phyloP scores from a whole-genome alignment of 305 asterid species.

The Fraxinus sp. region DNA sequence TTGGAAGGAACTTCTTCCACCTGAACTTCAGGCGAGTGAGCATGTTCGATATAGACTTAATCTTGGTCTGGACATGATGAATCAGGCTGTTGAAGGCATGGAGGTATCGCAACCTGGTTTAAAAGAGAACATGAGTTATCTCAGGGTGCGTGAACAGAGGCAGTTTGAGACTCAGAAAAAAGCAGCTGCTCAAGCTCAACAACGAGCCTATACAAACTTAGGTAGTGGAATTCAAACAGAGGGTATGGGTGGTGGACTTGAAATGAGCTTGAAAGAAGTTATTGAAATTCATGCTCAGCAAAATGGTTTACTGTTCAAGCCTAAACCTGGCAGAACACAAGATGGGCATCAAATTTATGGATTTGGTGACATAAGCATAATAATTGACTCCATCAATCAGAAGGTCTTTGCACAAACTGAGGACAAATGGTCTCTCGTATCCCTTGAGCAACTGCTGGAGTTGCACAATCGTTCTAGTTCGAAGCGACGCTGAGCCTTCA shows the following conservation, averaged over 20 bases:
- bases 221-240: slow-evolving; percentile 51
- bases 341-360: slow-evolving; percentile 92
- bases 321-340: slow-evolving; percentile 84
- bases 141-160: slow-evolving; percentile 71
- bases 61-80: slow-evolving; percentile 78
- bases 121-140: slow-evolving; percentile 71
- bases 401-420: slow-evolving; percentile 75
- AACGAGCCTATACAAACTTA: slow-evolving; percentile 37
- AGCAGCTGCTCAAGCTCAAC: slow-evolving; percentile 75
- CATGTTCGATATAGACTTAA: slow-evolving; percentile 58
- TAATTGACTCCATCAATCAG: slow-evolving; percentile 71
- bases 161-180: slow-evolving; percentile 81
- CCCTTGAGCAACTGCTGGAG: slow-evolving; percentile 80
- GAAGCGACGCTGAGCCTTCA: slow-evolving; percentile 51
- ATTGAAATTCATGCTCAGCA: slow-evolving; percentile 76
- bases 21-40: slow-evolving; percentile 74
- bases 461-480: slow-evolving; percentile 53
- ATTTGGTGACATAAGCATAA: slow-evolving; percentile 74
- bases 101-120: slow-evolving; percentile 81
- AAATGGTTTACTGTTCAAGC: slow-evolving; percentile 75
- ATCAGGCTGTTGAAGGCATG: slow-evolving; percentile 87
- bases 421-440: slow-evolving; percentile 68
- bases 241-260: slow-evolving; percentile 43
- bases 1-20: slow-evolving; percentile 52
- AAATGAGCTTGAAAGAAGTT: slow-evolving; percentile 82